Evolutionary conservation across 2,329 filamentous ascomycete genomes (phyloP), one percentile per base, ranked within the genome.

Genomic region (Aphanoascus verrucosus): DNA sequence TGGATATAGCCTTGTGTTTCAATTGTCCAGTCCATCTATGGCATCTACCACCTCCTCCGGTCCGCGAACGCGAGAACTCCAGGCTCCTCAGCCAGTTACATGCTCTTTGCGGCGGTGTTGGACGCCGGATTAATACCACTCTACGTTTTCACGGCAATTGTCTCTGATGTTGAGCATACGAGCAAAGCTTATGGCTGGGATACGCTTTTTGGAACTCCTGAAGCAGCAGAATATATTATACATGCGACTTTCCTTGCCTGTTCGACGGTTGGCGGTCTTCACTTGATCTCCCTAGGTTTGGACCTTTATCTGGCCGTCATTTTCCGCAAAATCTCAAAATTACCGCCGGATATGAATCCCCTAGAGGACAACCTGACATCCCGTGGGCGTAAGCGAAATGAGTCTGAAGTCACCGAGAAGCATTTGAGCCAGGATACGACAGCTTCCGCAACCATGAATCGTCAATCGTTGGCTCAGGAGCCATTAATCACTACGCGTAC

Each of bases 261-360:
- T 23, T 76, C 84, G 7, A 73, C 74, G 6, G 77, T 82, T 7
- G 83, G 78, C 11, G 81, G 77, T 1, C 65, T 94, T 17, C 89
- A 95, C 65, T 62, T 86, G 0, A 58, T 88, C 8, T 87, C 87
- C 1, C 69, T 93, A 1, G 68, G 74, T 15, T 73, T 94, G 35
- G 87, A 87, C 4, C 65, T 87, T 32, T 96, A 85, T 71, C 75
- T 97, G 23, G 81, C 82, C 14, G 66, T 86, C 50, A 80, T 85
- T 60, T 97, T 96, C 79, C 81, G 84, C 40, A 85, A 86, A 64
- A 96, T 97, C 62, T 77, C 83, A 4, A 75, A 77, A 17, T 78
- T 96, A 66, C 91, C 91, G 5, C 90, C 91, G 0, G 91, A 97
- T 64, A 88, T 95, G 86, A 97, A 97, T 66, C 91, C 91, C 1